These are phyloP conservation scores for Erysimum cheiranthoides DNA, from an alignment of 345 rosid species.

Conservation along the genomic window DNA sequence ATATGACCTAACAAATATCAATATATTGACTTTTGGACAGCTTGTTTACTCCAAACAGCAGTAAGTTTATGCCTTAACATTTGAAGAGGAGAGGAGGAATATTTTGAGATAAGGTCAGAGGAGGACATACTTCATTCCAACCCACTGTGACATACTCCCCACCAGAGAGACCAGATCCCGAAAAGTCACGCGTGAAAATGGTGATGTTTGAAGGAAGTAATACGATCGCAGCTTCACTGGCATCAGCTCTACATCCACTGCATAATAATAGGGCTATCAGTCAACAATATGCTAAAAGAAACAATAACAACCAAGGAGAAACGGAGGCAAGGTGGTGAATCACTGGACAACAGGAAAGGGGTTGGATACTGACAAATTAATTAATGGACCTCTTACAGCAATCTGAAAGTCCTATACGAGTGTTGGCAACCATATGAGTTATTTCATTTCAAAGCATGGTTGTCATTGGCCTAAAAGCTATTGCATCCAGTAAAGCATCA, in stretches of 20 bases:
- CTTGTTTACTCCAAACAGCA: neutral
- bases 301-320: neutral
- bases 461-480: neutral
- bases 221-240: conserved; percentile 73
- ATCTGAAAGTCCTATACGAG: neutral
- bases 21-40: neutral
- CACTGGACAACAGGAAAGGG: neutral
- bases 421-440: neutral
- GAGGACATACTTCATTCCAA: conserved; percentile 78
- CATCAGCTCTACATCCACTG: conserved; percentile 50
- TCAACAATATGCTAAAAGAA: neutral
- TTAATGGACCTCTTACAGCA: neutral
- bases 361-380: neutral
- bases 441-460: conserved; percentile 14
- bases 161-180: conserved; percentile 90
- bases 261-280: conserved; percentile 1
- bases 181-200: conserved; percentile 89
- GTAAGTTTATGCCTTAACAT: neutral
- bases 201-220: conserved; percentile 90
- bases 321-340: neutral
- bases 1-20: neutral
- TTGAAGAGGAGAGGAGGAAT: neutral
- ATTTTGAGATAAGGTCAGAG: conserved; percentile 17
- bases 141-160: conserved; percentile 91
- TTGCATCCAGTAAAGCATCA: neutral